Evolutionary conservation across 495 filamentous ascomycete species (phyloP).

Genomic region (Letharia lupina): DNA sequence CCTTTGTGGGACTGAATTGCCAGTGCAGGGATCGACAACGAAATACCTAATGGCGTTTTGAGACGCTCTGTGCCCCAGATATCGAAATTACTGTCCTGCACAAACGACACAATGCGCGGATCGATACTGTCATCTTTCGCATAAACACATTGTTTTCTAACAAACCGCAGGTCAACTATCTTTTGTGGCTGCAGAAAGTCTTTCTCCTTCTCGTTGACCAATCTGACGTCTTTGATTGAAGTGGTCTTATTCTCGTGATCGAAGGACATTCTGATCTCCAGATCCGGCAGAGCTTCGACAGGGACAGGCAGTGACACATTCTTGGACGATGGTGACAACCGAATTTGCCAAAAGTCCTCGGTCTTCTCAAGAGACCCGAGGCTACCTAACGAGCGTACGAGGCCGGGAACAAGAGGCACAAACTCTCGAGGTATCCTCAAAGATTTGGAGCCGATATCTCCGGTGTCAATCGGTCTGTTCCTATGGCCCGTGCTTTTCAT

Average conservation of each 20-base stretch:
- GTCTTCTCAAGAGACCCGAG: background rate
- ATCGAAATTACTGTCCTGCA: constrained; percentile 20
- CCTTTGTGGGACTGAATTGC: background rate
- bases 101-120: constrained; percentile 17
- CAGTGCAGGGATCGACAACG: constrained; percentile 14
- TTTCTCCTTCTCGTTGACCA: constrained; percentile 14
- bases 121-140: constrained; percentile 8
- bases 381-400: constrained; percentile 1
- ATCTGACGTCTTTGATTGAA: constrained; percentile 7
- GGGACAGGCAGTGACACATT: constrained; percentile 4
- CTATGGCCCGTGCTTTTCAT: background rate
- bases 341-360: constrained; percentile 8
- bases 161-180: constrained; percentile 18
- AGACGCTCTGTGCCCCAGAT: constrained; percentile 19
- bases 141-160: constrained; percentile 6
- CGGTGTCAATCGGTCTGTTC: background rate
- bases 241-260: background rate
- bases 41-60: constrained; percentile 16
- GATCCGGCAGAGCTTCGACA: constrained; percentile 15
- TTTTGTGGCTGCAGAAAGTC: constrained; percentile 22
- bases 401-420: constrained; percentile 4
- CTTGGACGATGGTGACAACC: constrained; percentile 4
- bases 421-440: background rate
- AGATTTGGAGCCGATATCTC: background rate
- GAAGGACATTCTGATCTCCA: constrained; percentile 18